Conservation (phyloP, 2,329 filamentous ascomycete species). For the Metarhizium guizhouense region DNA sequence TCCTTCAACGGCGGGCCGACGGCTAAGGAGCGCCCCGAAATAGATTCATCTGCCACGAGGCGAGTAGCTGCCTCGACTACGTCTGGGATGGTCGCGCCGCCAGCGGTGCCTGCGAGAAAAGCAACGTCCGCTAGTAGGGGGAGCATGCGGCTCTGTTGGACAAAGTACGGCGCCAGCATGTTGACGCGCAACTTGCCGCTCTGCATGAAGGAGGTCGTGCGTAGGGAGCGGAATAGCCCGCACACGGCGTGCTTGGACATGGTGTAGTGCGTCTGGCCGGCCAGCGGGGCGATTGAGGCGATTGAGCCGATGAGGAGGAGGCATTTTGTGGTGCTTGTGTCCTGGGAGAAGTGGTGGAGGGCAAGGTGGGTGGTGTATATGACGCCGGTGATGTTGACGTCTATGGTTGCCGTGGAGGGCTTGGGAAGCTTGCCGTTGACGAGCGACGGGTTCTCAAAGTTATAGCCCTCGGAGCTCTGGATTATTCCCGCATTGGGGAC, state of each 20-base stretch:
- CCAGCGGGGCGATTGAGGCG: slow-evolving; percentile 40
- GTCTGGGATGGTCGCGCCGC: slow-evolving; percentile 43
- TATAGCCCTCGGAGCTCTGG: slow-evolving; percentile 16
- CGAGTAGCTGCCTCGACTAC: slow-evolving; percentile 56
- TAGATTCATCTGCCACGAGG: slow-evolving; percentile 47
- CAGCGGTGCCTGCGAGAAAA: slow-evolving; percentile 44
- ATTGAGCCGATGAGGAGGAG: slow-evolving; percentile 55
- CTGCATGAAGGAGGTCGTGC: slow-evolving; percentile 32
- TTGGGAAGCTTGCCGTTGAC: slow-evolving; percentile 30
- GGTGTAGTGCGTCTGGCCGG: slow-evolving; percentile 43
- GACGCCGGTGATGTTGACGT: slow-evolving; percentile 56
- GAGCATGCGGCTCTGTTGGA: slow-evolving; percentile 48
- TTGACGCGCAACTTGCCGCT: slow-evolving; percentile 48
- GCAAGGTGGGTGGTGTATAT: slow-evolving; percentile 58
- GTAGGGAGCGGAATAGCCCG: slow-evolving; percentile 53
- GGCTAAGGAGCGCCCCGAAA: slow-evolving; percentile 47
- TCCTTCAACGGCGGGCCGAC: slow-evolving; percentile 44
- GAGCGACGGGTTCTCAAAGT: slow-evolving; percentile 38
- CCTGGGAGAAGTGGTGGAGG: slow-evolving; percentile 31
- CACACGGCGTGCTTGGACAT: slow-evolving; percentile 58
- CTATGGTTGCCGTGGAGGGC: slow-evolving; percentile 44
- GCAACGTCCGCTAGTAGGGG: slow-evolving; percentile 35
- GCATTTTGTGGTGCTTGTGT: slow-evolving; percentile 38
- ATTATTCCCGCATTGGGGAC: slow-evolving; percentile 60
- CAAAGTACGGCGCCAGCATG: slow-evolving; percentile 58